Percentiles rank a stretch among this genome's conserved stretches.
Evolutionary conservation across 306 rosid genomes (phyloP).

Genomic region (Psophocarpus tetragonolobus): DNA sequence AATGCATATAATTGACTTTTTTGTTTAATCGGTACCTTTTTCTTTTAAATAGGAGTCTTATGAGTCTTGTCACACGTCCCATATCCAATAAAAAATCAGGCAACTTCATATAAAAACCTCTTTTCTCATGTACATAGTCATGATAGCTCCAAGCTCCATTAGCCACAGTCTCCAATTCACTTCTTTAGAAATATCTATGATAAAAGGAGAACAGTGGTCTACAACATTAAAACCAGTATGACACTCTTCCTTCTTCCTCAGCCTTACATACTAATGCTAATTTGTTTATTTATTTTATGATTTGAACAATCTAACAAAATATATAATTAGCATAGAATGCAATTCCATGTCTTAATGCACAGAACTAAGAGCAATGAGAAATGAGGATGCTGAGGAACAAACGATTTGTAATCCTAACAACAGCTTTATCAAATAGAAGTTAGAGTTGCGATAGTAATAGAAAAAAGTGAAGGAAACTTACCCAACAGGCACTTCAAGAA

Average conservation of each 20-base stretch:
- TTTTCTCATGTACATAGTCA: too few relatives aligned
- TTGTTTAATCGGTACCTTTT: too few relatives aligned
- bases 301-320: background rate
- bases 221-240: background rate
- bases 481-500: conserved; percentile 96
- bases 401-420: conserved; percentile 6
- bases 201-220: background rate
- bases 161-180: too few relatives aligned
- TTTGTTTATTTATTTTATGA: background rate
- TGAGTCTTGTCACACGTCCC: too few relatives aligned
- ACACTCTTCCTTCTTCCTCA: background rate
- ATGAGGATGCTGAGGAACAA: background rate
- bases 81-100: too few relatives aligned
- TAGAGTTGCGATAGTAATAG: background rate
- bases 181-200: background rate
- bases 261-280: background rate
- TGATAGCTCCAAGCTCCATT: too few relatives aligned
- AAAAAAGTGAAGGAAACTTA: conserved; percentile 34
- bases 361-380: background rate
- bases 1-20: too few relatives aligned
- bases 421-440: background rate
- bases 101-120: too few relatives aligned
- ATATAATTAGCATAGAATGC: background rate
- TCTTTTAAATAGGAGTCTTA: too few relatives aligned
- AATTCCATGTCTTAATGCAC: background rate